Base-by-base conservation (phyloP, 2,329 filamentous ascomycete species). In the Xylariaceae sp. region DNA sequence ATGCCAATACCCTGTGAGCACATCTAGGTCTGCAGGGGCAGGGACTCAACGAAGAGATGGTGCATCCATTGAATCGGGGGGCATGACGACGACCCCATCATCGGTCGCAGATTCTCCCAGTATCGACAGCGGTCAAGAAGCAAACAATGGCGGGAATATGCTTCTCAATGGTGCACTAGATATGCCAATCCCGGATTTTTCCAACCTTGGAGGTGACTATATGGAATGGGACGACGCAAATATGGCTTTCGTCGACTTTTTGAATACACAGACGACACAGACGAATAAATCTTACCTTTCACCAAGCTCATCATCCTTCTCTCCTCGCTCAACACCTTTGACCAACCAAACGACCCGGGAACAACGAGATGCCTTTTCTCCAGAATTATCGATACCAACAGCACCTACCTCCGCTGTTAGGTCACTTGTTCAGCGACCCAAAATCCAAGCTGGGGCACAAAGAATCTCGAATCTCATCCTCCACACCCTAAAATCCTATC, bases 401-500 rank as follows among this genome's bases (percentile, higher is more conserved):
- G 26, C 43, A 43, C 69, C 71, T 23, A 63, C 26, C 5, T 55
- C 26, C 11, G 24, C 48, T 19, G 7, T 63, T 9, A 68, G 71
- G 34, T 69, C 68, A 21, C 65, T 76, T 34, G 60, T 64, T 31
- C 64, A 58, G 5, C 67, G 67, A 47, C 64, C 68, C 28, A 69
- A 63, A 28, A 29, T 61, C 7, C 65, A 60, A 12, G 44, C 61
- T 2, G 71, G 69, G n/a, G 40, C 67, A 12, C 67, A 75, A 54
- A 69, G 71, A 60, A 73, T 66, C 8, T 64, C 69, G n/a, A 71
- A 67, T 21, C 69, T 78, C 2, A 76, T 79, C 2, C 53, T 72
- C 6, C 71, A 74, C 46, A 78, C 67, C 4, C 61, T 79, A 17
- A 77, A 74, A 58, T 78, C 76, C 0, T 79, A 76, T 59, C 73